Conservation (phyloP, 352 stramenopile species). For the Globisporangium lucens region DNA sequence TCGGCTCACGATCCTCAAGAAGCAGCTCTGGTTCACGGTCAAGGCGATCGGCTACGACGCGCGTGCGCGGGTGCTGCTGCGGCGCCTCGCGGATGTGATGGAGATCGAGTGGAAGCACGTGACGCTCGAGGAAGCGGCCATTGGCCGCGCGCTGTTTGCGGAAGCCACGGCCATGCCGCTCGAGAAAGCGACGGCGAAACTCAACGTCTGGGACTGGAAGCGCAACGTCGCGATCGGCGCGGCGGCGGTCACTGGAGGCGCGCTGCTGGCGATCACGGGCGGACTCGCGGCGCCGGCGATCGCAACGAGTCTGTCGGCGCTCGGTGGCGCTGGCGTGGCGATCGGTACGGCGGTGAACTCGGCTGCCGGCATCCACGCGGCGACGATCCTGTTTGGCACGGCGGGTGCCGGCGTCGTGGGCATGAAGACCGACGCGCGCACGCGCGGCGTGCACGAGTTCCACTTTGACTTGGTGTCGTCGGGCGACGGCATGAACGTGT, state of each 20-base stretch:
- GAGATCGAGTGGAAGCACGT: slow-evolving; percentile 57
- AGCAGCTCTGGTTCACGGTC: slow-evolving; percentile 77
- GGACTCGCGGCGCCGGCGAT: slow-evolving; percentile 62
- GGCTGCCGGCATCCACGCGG: slow-evolving; percentile 53
- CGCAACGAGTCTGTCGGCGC: slow-evolving; percentile 46
- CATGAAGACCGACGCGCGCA: slow-evolving; percentile 77
- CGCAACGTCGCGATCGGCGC: slow-evolving; percentile 70
- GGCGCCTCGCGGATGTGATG: slow-evolving; percentile 45
- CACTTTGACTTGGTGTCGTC: slow-evolving; percentile 77
- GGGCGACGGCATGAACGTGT: slow-evolving; percentile 85
- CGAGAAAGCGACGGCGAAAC: slow-evolving; percentile 54
- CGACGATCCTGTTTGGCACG: slow-evolving; percentile 79
- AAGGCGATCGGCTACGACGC: slow-evolving; percentile 79
- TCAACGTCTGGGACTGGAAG: slow-evolving; percentile 76
- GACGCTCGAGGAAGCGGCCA: slow-evolving; percentile 60
- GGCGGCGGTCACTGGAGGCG: slow-evolving; percentile 64
- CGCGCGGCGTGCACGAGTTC: slow-evolving; percentile 74
- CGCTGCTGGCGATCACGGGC: slow-evolving; percentile 70
- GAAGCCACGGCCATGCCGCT: slow-evolving; percentile 74
- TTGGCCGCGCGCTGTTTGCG: slow-evolving; percentile 65
- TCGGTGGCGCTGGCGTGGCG: slow-evolving; percentile 59
- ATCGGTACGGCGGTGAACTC: slow-evolving; percentile 64
- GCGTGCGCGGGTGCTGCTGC: slow-evolving; percentile 50
- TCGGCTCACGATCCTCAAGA: slow-evolving; percentile 57
- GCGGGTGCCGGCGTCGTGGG: slow-evolving; percentile 73